These are phyloP conservation scores for Xerocomellus amylosporus DNA, from an alignment of 768 basidiomycete species.

Conservation along the genomic window DNA sequence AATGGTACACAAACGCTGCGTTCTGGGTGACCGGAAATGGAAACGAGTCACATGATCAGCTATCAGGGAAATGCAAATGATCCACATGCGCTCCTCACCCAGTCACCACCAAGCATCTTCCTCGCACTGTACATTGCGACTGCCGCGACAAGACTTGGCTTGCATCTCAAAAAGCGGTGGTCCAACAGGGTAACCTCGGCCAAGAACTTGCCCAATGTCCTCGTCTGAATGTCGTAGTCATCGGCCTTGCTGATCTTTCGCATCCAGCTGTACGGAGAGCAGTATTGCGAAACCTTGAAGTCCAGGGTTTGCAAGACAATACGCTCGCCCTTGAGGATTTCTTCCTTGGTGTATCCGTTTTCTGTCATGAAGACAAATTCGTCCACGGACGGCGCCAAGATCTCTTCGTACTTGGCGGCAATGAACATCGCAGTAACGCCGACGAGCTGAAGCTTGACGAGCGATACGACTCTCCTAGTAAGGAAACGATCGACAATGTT, in stretches of 20 bases:
- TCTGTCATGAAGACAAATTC: constrained; percentile 99
- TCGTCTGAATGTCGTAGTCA: constrained; percentile 96
- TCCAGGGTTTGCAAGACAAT: constrained; percentile 95
- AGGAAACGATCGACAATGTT: constrained; percentile 95
- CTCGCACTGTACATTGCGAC: constrained; percentile 97
- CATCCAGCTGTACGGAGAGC: constrained; percentile 99
- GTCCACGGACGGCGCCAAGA: constrained; percentile 94
- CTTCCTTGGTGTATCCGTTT: constrained; percentile 88
- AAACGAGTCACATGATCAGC: constrained; percentile 35
- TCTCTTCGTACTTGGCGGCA: constrained; percentile 98
- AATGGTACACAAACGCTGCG: constrained; percentile 89
- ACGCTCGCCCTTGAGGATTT: constrained; percentile 96
- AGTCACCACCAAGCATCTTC: constrained; percentile 90
- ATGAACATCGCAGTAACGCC: constrained; percentile 99
- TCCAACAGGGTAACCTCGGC: constrained; percentile 95
- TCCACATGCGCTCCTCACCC: constrained; percentile 62
- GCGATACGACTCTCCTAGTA: constrained; percentile 80
- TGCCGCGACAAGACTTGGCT: constrained; percentile 91
- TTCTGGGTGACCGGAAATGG: constrained; percentile 51
- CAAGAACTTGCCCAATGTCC: constrained; percentile 96
- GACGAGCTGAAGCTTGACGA: constrained; percentile 92
- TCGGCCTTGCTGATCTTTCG: constrained; percentile 98
- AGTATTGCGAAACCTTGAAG: constrained; percentile 94
- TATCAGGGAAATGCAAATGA: constrained; percentile 4
- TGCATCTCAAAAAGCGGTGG: constrained; percentile 86